These are phyloP conservation scores for Oldenlandia corymbosa DNA, from an alignment of 257 asterid genomes.

Conservation along the genomic window DNA sequence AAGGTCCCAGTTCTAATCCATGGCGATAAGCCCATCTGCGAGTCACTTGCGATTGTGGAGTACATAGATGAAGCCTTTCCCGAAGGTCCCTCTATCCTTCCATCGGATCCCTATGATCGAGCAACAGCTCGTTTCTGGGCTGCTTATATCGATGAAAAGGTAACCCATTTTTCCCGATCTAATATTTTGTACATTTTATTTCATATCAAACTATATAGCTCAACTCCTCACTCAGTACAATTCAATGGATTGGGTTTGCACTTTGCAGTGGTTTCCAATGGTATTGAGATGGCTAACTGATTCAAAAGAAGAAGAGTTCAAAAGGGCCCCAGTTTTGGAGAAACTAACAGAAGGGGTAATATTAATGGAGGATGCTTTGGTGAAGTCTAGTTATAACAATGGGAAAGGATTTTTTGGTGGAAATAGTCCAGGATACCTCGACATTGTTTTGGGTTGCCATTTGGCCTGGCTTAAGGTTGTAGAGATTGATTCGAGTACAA, in stretches of 20 bases:
- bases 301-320: conserved; percentile 13
- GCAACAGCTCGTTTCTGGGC: conserved; percentile 1
- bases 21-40: conserved; percentile 30
- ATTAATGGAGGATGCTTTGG: conserved; percentile 36
- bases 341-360: conserved; percentile 21
- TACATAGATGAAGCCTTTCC: conserved; percentile 40
- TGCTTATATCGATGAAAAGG: conserved; percentile 37
- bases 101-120: neutral
- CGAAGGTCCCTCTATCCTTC: neutral
- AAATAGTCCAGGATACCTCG: conserved; percentile 36
- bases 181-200: too few species aligned
- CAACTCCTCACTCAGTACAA: too few species aligned
- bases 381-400: conserved; percentile 21
- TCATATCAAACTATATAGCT: too few species aligned
- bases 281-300: conserved; percentile 15
- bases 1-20: conserved; percentile 51
- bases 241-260: neutral
- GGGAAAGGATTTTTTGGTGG: conserved; percentile 45
- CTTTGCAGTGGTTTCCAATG: conserved; percentile 33
- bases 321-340: conserved; percentile 7
- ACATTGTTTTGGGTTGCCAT: conserved; percentile 38
- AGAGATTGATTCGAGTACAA: conserved; percentile 14
- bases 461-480: conserved; percentile 33
- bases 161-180: neutral
- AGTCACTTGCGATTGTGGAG: conserved; percentile 43